Conservation (phyloP, 2,329 filamentous ascomycete species). For the Neonectria coccinea region DNA sequence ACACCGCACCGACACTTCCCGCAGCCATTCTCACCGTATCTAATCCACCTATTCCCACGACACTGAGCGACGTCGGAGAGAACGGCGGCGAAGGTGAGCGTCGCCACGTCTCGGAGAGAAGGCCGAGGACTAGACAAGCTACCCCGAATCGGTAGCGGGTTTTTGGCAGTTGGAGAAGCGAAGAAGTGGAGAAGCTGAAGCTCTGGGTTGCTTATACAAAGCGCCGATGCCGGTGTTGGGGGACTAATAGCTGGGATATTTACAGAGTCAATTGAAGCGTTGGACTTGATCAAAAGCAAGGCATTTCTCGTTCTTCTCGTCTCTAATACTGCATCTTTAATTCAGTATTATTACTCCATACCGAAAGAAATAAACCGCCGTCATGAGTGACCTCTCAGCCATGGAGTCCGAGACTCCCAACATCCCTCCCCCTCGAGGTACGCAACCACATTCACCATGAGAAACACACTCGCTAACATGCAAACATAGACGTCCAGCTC, state of each 20-base stretch:
- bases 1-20: not conserved
- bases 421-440: conserved; percentile 42
- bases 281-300: not conserved
- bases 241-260: conserved; percentile 4
- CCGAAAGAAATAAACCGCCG: not conserved
- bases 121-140: conserved; percentile 14
- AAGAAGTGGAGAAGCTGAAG: conserved; percentile 7
- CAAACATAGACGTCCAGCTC: conserved; percentile 31
- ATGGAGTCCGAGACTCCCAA: conserved; percentile 45
- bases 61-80: conserved; percentile 6
- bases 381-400: conserved; percentile 45
- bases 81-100: conserved; percentile 6
- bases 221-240: conserved; percentile 26
- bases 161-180: conserved; percentile 17
- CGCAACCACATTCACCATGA: not conserved
- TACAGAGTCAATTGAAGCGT: not conserved
- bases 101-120: conserved; percentile 18
- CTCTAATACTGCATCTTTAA: not conserved
- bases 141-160: conserved; percentile 18
- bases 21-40: not conserved
- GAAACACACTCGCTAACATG: not conserved
- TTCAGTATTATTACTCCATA: not conserved
- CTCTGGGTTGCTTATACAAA: conserved; percentile 16
- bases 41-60: not conserved
- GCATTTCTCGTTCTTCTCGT: not conserved